Evolutionary conservation across 1,284 basidiomycete genomes (phyloP).

Genomic region (Takashimella koratensis): DNA sequence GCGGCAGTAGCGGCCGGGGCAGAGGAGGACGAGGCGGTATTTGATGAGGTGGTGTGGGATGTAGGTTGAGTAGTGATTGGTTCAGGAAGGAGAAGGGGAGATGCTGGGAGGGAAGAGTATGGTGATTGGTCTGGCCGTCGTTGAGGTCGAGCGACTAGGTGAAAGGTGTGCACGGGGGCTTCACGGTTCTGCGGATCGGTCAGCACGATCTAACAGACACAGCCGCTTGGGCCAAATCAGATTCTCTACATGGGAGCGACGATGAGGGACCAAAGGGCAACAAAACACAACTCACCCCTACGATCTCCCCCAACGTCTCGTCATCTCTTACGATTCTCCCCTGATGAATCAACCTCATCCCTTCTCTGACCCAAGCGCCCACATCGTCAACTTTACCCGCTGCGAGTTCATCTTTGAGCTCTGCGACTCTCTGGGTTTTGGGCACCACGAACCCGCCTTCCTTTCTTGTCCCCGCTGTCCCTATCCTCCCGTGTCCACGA

Average conservation of each 20-base stretch:
- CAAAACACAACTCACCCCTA: constrained; percentile 23
- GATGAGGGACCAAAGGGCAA: too few species aligned
- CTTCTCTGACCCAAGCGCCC: constrained; percentile 32
- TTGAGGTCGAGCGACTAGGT: constrained; percentile 33
- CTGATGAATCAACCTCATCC: constrained; percentile 41
- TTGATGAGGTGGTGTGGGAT: too few species aligned
- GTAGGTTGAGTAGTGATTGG: constrained; percentile 6
- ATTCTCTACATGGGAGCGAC: too few species aligned
- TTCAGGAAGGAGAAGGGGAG: not conserved
- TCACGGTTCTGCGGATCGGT: not conserved
- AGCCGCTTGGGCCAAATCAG: too few species aligned
- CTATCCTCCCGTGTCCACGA: not conserved
- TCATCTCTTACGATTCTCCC: constrained; percentile 43
- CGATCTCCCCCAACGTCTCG: constrained; percentile 30
- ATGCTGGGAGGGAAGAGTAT: not conserved
- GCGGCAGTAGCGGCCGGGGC: not conserved
- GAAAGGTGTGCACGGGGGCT: constrained; percentile 24
- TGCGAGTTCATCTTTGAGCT: constrained; percentile 35
- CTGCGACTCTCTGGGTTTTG: constrained; percentile 12
- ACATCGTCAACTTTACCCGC: constrained; percentile 22
- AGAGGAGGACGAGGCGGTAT: not conserved
- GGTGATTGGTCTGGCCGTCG: constrained; percentile 6
- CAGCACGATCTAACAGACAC: not conserved
- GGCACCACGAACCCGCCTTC: constrained; percentile 26
- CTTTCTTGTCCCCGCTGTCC: constrained; percentile 9